Evolutionary conservation across 495 filamentous ascomycete species (phyloP), one percentile per base, ranked within the genome.

Genomic region (Aspergillus steynii): DNA sequence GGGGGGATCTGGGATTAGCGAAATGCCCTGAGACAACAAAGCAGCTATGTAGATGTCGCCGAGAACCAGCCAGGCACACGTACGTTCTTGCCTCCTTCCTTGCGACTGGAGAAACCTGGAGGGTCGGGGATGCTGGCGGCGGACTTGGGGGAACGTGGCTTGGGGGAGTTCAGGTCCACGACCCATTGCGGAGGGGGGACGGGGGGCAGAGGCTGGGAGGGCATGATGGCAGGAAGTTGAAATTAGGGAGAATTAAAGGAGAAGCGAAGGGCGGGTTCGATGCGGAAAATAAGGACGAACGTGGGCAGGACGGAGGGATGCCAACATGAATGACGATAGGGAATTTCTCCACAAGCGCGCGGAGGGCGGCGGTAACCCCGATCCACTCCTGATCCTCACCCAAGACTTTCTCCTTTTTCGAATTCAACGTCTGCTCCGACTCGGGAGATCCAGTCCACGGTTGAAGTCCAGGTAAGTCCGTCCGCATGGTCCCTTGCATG

Each of bases 101-200:
- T 76, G 46, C 80, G 71, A 62, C 86, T 80, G 28, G 86, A 84
- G 80, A 86, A 99, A 65, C 95, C 95, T 55, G 92, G 93, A 29
- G 95, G 95, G 76, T 98, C 93, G 57, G 87, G 85, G 63, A 96
- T 87, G 65, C 80, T 81, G 64, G 75, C 69, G 46, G 81, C 77
- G 66, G 89, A 90, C 59, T 76, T 82, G 48, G 83, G 66, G 37
- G 80, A 82, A 32, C 79, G 71, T 34, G 84, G 71, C 51, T 90
- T 85, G 26, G 91, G 85, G 55, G 79, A 85, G 68, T 85, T 86
- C 61, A 99, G 80, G 60, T 92, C 86, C 61, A 85, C 73, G 15
- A 90, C 90, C 95, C 95, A 99, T 83, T 84, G 81, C 42, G 90
- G 90, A 34, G 86, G 86, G 42, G 83, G 80, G 14, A 80, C 82